Base-by-base conservation (phyloP, 371 early-diverging fungal genomes). In the Rhizomucor miehei region DNA sequence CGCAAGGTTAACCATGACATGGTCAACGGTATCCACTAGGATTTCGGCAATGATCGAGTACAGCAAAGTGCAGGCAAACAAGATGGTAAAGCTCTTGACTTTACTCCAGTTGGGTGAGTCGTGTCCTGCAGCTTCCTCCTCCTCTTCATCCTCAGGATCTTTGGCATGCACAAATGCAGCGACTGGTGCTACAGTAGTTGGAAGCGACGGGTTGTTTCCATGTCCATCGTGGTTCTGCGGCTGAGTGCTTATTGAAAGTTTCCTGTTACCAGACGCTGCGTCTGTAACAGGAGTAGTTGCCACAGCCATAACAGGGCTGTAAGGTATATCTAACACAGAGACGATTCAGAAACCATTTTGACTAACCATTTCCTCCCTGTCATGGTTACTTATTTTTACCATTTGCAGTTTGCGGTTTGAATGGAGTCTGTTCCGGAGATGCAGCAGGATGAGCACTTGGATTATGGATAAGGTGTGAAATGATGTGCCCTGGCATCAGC, bases 71-170 rank as follows among this genome's bases (percentile, higher is more conserved):
- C 92, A 93, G 0, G 65, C 69, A 38, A 94, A 75, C 29, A 96
- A 66, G 23, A 98, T 88, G 11, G 91, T 67, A 16, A 87, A 83
- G 57, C 87, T 86, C 72, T 93, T 94, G 43, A 65, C 46, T 44
- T 89, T 87, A 62, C 86, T 79, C 98, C 98, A 98, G 59, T 94
- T 91, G 41, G 98, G 97, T 17, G 91, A 85, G 57, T 94, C 95
- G 60, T 97, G 98, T 25, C 95, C 95, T 21, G 75, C 81, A 41
- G 66, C 80, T 24, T 76, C 83, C 36, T 85, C 81, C 1, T 80
- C 86, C n/a, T 84, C 89, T 20, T 73, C 84, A 8, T 75, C 79
- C 5, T 72, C 81, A 12, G 59, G 58, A 25, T 66, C 65, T 41
- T 77, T 73, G 16, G 62, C 75, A 44, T 74, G 70, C 0, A 64